Evolutionary conservation across 2,329 filamentous ascomycete genomes (phyloP), one percentile per base, ranked within the genome.

Genomic region (Intubia oerlemansii): DNA sequence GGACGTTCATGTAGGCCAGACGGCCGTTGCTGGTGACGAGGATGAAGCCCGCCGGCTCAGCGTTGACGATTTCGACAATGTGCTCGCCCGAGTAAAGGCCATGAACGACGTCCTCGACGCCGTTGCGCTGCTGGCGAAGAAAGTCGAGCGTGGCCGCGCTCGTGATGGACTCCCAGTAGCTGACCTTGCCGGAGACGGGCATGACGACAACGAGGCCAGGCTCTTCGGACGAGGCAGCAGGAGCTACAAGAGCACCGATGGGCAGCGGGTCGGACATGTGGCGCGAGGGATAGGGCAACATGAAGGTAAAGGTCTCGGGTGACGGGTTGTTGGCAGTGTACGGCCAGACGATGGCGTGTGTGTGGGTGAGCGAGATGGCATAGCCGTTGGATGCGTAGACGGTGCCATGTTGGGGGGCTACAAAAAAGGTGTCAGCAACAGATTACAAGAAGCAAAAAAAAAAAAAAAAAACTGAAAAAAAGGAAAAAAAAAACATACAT

Each of bases 161-260:
- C 32, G 85, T 82, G 37, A 95, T 78, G 22, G 81, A 90, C 47
- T 95, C 88, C 82, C 88, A 95, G 49, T 88, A 95, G 25, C 80
- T 73, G 29, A 95, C 69, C 48, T 74, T 84, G 29, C 88, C 88
- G 27, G 63, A 82, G 12, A 66, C 67, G 10, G 85, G 78, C 54
- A 85, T 79, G 21, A 95, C 62, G 21, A 93, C 66, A 17, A 98
- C 68, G 21, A 98, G 61, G 3, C 88, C 88, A 19, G 84, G 76
- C 40, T 91, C 78, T 27, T 69, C 67, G n/a, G 67, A 69, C 5
- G 73, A 72, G 9, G 77, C 72, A 5, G 79, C 77, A 28, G 77
- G 73, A 0, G 78, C 74, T 6, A 93, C 73, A 29, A 98, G 63
- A 12, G 78, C 68, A 30, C 81, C 88, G 22, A 93, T 59, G 2